phyloP scores from a whole-genome alignment of 2,329 filamentous ascomycete genomes.

The Ascochyta clinopodiicola region DNA sequence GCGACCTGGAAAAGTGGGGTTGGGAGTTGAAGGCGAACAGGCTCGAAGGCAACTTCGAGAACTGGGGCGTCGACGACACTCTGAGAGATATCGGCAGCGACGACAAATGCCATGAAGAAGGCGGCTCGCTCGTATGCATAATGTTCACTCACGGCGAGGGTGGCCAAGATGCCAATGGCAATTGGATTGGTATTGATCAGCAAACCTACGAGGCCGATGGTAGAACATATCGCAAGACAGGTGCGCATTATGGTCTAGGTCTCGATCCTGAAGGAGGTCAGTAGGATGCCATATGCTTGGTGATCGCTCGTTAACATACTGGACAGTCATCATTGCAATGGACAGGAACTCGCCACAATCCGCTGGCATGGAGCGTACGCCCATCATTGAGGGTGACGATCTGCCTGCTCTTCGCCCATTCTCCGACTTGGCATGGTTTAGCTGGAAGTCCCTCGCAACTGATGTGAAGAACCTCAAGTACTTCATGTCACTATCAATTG shows the following conservation, averaged over 20 bases:
- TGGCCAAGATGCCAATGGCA: background rate
- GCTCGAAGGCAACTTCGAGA: background rate
- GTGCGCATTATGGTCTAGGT: constrained; percentile 3
- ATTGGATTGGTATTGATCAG: background rate
- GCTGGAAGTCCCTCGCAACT: background rate
- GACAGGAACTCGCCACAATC: constrained; percentile 4
- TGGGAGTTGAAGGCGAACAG: background rate
- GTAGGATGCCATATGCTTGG: background rate
- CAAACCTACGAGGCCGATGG: background rate
- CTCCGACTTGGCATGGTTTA: constrained; percentile 7
- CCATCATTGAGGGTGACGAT: background rate
- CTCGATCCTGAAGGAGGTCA: constrained; percentile 1
- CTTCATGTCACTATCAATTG: constrained; percentile 8
- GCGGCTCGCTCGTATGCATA: constrained; percentile 1
- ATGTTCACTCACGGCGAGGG: background rate
- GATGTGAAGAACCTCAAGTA: background rate
- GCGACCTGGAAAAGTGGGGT: background rate
- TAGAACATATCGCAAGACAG: background rate
- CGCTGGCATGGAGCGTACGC: background rate
- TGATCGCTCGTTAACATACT: background rate
- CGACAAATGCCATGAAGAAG: background rate
- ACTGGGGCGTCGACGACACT: constrained; percentile 1
- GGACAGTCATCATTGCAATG: constrained; percentile 5
- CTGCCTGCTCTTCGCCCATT: constrained; percentile 3
- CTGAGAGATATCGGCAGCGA: background rate